Conservation (phyloP, 345 rosid genomes). For the Corchorus olitorius region DNA sequence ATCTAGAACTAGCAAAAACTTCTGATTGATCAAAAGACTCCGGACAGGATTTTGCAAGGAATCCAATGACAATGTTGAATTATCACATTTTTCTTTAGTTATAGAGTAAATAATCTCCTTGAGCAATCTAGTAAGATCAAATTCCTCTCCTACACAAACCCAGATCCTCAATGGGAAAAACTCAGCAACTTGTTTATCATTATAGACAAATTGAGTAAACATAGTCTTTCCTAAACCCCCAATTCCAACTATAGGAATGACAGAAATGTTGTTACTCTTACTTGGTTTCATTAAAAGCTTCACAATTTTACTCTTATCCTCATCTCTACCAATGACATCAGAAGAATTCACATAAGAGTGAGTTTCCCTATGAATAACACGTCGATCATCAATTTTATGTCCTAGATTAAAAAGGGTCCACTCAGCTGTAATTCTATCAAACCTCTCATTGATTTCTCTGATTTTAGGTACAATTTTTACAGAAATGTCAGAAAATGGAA, state of each 20-base stretch:
- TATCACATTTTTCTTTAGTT: not conserved
- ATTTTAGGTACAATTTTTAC: not conserved
- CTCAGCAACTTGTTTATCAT: not conserved
- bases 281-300: not conserved
- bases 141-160: not conserved
- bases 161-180: slow-evolving; percentile 9
- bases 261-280: not conserved
- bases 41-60: not conserved
- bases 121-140: not conserved
- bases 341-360: not conserved
- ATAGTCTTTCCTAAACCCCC: slow-evolving; percentile 27
- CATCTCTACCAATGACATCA: slow-evolving; percentile 15
- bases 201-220: not conserved
- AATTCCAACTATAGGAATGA: slow-evolving; percentile 19
- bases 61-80: not conserved
- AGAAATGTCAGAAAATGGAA: not conserved
- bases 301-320: not conserved
- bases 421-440: not conserved
- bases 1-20: not conserved
- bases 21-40: not conserved
- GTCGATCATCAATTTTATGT: not conserved
- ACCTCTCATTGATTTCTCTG: not conserved
- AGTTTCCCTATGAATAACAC: not conserved
- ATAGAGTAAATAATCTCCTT: not conserved
- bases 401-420: not conserved